phyloP scores from a whole-genome alignment of 202 grass and related monocot genomes.

The Bolboschoenoplectus hybrid region DNA sequence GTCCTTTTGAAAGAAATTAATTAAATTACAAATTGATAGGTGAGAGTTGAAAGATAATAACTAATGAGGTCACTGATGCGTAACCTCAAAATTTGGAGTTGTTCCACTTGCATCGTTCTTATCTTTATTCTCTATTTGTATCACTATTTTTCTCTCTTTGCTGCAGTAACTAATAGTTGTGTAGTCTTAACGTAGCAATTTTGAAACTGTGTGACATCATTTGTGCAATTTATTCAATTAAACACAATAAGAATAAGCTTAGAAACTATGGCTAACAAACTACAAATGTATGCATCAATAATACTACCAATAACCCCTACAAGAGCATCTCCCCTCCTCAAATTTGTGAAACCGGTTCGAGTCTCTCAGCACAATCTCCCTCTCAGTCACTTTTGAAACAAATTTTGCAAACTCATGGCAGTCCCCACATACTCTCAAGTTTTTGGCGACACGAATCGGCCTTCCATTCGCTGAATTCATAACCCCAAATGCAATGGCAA shows the following conservation, averaged over 20 bases:
- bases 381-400: constrained; percentile 51
- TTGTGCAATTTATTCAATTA: neutral
- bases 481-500: constrained; percentile 67
- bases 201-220: neutral
- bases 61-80: neutral
- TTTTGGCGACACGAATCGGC: constrained; percentile 60
- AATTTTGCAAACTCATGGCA: constrained; percentile 82
- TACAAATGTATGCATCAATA: neutral
- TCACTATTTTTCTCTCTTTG: no score
- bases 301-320: constrained; percentile 72
- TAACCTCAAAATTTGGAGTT: neutral
- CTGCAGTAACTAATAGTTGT: neutral
- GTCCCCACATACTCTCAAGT: constrained; percentile 62
- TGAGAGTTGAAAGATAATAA: neutral
- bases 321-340: constrained; percentile 76
- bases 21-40: neutral
- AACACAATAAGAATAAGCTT: constrained; percentile 13
- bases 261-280: neutral
- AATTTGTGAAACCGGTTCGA: constrained; percentile 83
- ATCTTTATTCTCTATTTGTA: no score
- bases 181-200: no score
- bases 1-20: neutral
- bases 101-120: no score
- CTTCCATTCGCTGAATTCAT: constrained; percentile 59
- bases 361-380: constrained; percentile 57